A percentile compares a stretch with the other conserved stretches of the same genome.
phyloP scores from a whole-genome alignment of 139 green algal genomes.

The Volvox africanus region DNA sequence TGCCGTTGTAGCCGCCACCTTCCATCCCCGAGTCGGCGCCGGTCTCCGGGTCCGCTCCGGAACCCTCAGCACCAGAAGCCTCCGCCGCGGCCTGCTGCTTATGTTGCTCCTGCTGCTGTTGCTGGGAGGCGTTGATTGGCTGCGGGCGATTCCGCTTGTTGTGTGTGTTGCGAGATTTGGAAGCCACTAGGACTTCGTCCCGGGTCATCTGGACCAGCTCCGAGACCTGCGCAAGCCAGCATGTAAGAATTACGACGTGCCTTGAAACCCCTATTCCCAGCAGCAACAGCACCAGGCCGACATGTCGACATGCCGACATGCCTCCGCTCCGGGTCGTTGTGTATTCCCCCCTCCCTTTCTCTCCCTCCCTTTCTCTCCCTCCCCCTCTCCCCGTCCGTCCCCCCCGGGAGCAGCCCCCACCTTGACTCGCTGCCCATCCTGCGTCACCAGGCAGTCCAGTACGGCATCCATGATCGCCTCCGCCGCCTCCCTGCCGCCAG shows the following conservation, averaged over 20 bases:
- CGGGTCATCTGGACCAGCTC: conserved; percentile 41
- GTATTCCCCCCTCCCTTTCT: no score
- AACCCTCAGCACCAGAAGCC: background rate
- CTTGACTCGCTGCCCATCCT: background rate
- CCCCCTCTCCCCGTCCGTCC: no score
- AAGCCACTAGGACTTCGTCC: conserved; percentile 45
- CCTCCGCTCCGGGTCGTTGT: no score
- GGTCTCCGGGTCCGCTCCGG: conserved; percentile 15
- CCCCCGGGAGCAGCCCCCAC: background rate
- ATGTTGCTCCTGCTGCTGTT: conserved; percentile 32
- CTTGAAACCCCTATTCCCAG: no score
- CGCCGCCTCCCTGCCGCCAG: background rate
- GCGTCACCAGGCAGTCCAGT: conserved; percentile 25
- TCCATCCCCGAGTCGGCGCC: background rate
- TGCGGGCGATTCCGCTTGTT: conserved; percentile 55
- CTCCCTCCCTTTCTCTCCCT: no score
- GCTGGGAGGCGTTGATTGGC: background rate
- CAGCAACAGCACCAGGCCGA: no score
- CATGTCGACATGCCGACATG: no score
- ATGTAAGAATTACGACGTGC: no score
- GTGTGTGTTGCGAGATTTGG: conserved; percentile 56
- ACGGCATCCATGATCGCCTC: conserved; percentile 53
- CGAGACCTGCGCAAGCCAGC: conserved; percentile 19
- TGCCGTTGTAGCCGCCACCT: conserved; percentile 7
- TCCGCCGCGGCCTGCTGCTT: conserved; percentile 19